Evolutionary conservation across 2,329 filamentous ascomycete species (phyloP), one percentile per base, ranked within the genome.

Genomic region (Rhytidhysteron rufulum): DNA sequence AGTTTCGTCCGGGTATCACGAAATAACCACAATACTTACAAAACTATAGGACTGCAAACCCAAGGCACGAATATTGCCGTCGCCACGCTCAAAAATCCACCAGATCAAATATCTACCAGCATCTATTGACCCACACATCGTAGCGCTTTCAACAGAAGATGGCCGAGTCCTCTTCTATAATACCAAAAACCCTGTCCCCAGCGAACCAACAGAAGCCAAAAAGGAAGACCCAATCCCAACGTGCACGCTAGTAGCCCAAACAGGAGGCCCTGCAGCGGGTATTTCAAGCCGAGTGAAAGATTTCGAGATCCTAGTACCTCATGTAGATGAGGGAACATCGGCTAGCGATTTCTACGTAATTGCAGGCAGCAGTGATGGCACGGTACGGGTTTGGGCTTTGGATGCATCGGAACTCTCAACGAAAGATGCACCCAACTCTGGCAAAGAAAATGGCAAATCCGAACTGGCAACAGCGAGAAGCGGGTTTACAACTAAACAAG

Each of bases 61-160:
- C 2, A 86, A 79, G 58, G 91, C 86, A 60, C 80, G 82, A 51
- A 74, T 93, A 34, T 71, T 87, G 58, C 78, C 85, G 10, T 71
- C 76, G 30, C 78, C 81, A 1, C 73, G 74, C 50, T 89, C 82
- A 15, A 97, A 96, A 70, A 71, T 97, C 18, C 90, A 96, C 60
- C 80, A 91, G 56, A 74, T 96, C 48, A 72, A 73, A 42, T 95
- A 95, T 62, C 57, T 95, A 18, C 60, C 73, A 6, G 61, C 60
- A 16, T 70, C 74, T 13, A 67, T 69, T 5, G 68, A 68, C 35
- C 67, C 67, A 17, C 77, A 81, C 25, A 63, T 90, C 5, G 66
- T 97, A 31, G 82, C 85, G 1, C 73, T 93, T 1, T 88, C 88
- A 2, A 96, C 93, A 0, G 93, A 97, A 62, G 91, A 97, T 60